Evolutionary conservation across 176 grass and related monocot genomes (phyloP).

Genomic region (Zea luxurians): DNA sequence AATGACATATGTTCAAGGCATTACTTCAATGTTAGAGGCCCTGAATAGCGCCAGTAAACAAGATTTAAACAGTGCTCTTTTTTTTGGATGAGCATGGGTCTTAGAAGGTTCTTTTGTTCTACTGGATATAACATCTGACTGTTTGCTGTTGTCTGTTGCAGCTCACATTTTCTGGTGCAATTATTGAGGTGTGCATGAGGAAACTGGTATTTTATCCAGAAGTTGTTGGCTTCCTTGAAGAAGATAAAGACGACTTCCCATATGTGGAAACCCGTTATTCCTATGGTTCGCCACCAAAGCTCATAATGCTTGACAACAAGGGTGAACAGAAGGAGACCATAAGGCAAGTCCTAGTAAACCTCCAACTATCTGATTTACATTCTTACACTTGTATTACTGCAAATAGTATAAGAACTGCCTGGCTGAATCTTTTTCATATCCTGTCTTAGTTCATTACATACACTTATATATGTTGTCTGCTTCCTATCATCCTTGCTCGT

Average conservation of each 20-base stretch:
- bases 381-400: not conserved
- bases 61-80: not conserved
- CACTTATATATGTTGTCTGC: constrained; percentile 20
- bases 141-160: constrained; percentile 48
- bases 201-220: constrained; percentile 96
- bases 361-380: not conserved
- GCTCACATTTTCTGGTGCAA: constrained; percentile 82
- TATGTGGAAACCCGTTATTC: constrained; percentile 72
- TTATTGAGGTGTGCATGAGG: constrained; percentile 98
- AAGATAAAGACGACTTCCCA: constrained; percentile 87
- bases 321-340: constrained; percentile 83
- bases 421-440: not conserved
- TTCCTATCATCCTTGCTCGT: not conserved
- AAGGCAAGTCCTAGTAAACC: constrained; percentile 50
- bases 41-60: not conserved
- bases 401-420: not conserved
- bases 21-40: not conserved
- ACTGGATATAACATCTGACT: constrained; percentile 16
- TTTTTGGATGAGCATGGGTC: not conserved
- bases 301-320: constrained; percentile 89
- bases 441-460: not conserved
- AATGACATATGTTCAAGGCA: constrained; percentile 6
- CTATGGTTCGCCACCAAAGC: constrained; percentile 88
- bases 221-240: constrained; percentile 80
- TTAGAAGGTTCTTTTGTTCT: not conserved